Evolutionary conservation across 1,139 yeast genomes (phyloP).

Genomic region (Entelexis paramagnoliae): DNA sequence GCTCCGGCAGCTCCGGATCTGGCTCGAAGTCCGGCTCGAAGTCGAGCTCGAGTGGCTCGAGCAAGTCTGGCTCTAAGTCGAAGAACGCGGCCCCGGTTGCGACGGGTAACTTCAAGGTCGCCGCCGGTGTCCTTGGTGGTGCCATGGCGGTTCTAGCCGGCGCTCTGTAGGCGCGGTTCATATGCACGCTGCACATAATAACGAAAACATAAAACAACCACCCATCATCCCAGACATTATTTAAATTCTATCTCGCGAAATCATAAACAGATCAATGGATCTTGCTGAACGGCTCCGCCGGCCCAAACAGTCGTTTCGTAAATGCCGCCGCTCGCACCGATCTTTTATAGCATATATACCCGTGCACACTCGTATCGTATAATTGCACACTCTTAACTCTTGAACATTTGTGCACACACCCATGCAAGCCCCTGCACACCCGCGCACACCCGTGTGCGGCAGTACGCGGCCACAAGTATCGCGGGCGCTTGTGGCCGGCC

Average conservation of each 20-base stretch:
- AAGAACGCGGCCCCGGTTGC: slow-evolving; percentile 16
- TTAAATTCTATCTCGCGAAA: not conserved
- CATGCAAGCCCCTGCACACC: too few species aligned
- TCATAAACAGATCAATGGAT: not conserved
- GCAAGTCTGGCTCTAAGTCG: slow-evolving; percentile 1
- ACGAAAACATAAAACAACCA: not conserved
- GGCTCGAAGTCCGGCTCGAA: slow-evolving; percentile 6
- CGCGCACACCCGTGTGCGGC: too few species aligned
- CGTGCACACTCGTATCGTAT: too few species aligned
- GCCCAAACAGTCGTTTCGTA: too few species aligned
- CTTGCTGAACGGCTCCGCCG: too few species aligned
- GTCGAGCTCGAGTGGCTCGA: slow-evolving; percentile 5
- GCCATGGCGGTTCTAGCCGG: slow-evolving; percentile 21
- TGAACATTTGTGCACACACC: too few species aligned
- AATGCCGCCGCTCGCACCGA: too few species aligned
- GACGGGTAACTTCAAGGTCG: slow-evolving; percentile 20
- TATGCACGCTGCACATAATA: not conserved
- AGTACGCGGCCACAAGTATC: too few species aligned
- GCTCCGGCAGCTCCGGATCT: slow-evolving; percentile 15
- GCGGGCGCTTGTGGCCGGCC: too few species aligned
- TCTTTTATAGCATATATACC: too few species aligned
- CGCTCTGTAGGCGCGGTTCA: slow-evolving; percentile 13
- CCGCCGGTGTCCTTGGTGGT: slow-evolving; percentile 23
- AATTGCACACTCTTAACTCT: too few species aligned
- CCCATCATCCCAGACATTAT: not conserved